phyloP scores from a whole-genome alignment of 768 basidiomycete species.

The Porpolomopsis calyptriformis region DNA sequence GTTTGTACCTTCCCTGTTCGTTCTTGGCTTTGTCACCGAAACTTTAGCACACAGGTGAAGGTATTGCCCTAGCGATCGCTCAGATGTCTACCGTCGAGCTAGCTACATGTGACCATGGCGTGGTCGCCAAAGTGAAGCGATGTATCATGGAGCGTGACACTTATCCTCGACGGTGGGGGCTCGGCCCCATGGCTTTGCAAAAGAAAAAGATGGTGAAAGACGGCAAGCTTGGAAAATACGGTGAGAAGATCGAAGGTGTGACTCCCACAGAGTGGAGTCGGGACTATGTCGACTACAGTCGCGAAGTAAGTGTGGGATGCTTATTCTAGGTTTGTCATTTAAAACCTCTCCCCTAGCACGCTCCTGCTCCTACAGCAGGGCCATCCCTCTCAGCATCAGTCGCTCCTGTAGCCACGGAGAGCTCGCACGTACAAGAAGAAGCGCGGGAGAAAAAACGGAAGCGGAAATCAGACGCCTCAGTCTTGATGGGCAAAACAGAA shows the following conservation, averaged over 20 bases:
- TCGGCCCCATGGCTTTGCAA: slow-evolving; percentile 92
- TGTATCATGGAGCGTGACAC: slow-evolving; percentile 99
- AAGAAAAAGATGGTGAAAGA: slow-evolving; percentile 99
- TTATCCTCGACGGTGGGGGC: slow-evolving; percentile 95
- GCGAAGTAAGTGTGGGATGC: slow-evolving; percentile 34
- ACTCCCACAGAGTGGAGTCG: slow-evolving; percentile 88
- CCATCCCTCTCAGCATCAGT: slow-evolving; percentile 16
- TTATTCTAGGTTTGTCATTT: slow-evolving; percentile 1
- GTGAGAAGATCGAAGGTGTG: slow-evolving; percentile 75
- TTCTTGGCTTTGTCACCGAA: not conserved
- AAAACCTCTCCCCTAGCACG: not conserved
- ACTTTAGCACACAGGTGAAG: slow-evolving; percentile 54
- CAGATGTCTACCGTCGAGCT: slow-evolving; percentile 99
- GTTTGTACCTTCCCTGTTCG: slow-evolving; percentile 24
- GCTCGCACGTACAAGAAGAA: slow-evolving; percentile 37
- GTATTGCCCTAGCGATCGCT: slow-evolving; percentile 87
- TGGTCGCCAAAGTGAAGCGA: slow-evolving; percentile 97
- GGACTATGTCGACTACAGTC: slow-evolving; percentile 89
- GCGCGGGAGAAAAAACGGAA: slow-evolving; percentile 88
- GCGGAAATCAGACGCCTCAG: slow-evolving; percentile 55
- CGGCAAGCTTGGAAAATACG: slow-evolving; percentile 93
- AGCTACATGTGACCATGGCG: slow-evolving; percentile 95
- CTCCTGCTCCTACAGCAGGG: slow-evolving; percentile 17
- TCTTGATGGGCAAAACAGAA: too few species aligned
- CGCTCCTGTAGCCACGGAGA: slow-evolving; percentile 16